Base-by-base conservation (phyloP, 2,329 filamentous ascomycete species). In the Trichoderma pleuroti region DNA sequence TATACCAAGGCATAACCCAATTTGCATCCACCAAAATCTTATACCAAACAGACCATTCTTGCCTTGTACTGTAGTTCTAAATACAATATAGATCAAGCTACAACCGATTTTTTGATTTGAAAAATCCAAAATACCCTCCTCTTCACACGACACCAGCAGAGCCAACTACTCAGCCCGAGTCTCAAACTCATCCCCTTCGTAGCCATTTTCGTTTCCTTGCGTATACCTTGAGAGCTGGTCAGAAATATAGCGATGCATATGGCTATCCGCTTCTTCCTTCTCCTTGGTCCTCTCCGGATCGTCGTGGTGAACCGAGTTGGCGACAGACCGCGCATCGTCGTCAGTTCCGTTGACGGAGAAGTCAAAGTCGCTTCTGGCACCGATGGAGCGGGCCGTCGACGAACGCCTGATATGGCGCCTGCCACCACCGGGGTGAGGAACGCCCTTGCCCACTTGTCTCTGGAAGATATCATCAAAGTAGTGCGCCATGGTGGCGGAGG, bases 391-490 rank as follows among this genome's bases (percentile, higher is more conserved):
- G 56, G 89, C 89, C 0, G 93, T 94, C 5, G 93, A 95, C 5
- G 92, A 94, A 70, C 93, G 90, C 46, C 93, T 91, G 75, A 95
- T 84, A 21, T 84, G 83, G 24, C 86, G 86, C 74, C 83, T 86
- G 28, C 77, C 79, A 4, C 80, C 74, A 7, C 80, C 74, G 6
- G 80, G 76, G 74, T 81, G 76, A 73, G 82, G 76, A 71, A 78
- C 71, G 64, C 81, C 74, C 76, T 83, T 74, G 49, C 79, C 77
- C 30, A 81, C 75, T 30, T 73, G 80, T n/a, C 83, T 82, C 64
- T 81, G 80, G 80, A 97, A 92, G 72, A 94, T 89, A 77, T 98
- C 95, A 77, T 98, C 95, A 78, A 98, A 98, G 85, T 98, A 98
- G 80, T 98, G 94, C 9, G 92, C 87, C 82, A 97, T 95, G 52